Conservation (phyloP, 768 basidiomycete species). For the Fibroporia radiculosa region DNA sequence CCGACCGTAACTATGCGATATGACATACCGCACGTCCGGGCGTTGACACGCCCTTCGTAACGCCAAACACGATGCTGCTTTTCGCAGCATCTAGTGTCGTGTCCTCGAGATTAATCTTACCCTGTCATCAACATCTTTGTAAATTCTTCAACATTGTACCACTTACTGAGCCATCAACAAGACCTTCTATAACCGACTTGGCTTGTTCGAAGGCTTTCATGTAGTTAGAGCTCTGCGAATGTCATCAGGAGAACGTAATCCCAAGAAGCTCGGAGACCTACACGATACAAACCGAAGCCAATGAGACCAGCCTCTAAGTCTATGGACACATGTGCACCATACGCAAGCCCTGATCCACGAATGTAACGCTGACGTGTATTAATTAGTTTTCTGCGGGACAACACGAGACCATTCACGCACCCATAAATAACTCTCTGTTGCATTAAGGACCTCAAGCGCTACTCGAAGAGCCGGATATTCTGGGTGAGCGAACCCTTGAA, state of each 20-base stretch:
- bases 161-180: constrained; percentile 77
- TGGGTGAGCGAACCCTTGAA: constrained; percentile 72
- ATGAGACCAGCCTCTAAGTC: constrained; percentile 77
- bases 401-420: constrained; percentile 33
- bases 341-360: constrained; percentile 91
- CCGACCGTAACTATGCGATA: no score
- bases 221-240: constrained; percentile 65
- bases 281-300: constrained; percentile 72
- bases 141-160: not conserved
- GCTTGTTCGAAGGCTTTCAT: constrained; percentile 78
- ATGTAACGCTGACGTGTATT: constrained; percentile 71
- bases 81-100: constrained; percentile 86
- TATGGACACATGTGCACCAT: constrained; percentile 71
- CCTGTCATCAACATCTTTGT: not conserved
- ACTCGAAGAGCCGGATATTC: constrained; percentile 82
- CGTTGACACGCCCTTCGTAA: constrained; percentile 77
- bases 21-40: constrained; percentile 74
- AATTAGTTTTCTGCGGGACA: not conserved
- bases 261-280: constrained; percentile 27
- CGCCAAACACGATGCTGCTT: constrained; percentile 81
- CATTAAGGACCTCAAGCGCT: constrained; percentile 83
- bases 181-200: constrained; percentile 62
- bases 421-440: constrained; percentile 93
- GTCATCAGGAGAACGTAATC: not conserved
- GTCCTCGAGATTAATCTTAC: constrained; percentile 71